Evolutionary conservation across 2,329 filamentous ascomycete species (phyloP).

Genomic region (Phyllachora maydis): DNA sequence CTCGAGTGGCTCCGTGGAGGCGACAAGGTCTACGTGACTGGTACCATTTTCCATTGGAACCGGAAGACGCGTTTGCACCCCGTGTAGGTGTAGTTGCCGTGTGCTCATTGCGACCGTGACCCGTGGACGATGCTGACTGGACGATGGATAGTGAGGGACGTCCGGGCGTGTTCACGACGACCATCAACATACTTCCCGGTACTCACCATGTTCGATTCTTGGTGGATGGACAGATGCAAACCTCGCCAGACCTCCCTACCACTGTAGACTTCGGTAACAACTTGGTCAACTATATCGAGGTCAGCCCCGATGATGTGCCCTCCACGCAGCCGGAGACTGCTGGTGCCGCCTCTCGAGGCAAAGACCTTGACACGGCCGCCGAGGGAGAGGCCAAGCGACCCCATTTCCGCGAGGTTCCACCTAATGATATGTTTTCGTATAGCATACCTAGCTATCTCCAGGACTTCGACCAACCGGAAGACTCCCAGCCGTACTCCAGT

Average conservation of each 20-base stretch:
- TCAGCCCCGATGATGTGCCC: slow-evolving; percentile 53
- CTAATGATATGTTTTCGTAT: slow-evolving; percentile 41
- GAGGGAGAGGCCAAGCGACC: slow-evolving; percentile 21
- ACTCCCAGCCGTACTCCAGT: slow-evolving; percentile 51
- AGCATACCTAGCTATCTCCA: slow-evolving; percentile 69
- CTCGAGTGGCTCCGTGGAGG: slow-evolving; percentile 73
- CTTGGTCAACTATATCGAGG: slow-evolving; percentile 94
- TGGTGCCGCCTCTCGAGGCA: slow-evolving; percentile 9
- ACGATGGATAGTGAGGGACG: slow-evolving; percentile 30
- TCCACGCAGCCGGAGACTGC: slow-evolving; percentile 11
- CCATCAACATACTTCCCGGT: slow-evolving; percentile 69
- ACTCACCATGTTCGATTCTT: slow-evolving; percentile 96
- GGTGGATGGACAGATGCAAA: slow-evolving; percentile 84
- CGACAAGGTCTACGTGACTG: slow-evolving; percentile 88
- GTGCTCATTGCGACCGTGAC: no score
- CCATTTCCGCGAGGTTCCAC: slow-evolving; percentile 33
- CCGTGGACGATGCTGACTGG: no score
- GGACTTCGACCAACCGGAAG: slow-evolving; percentile 72
- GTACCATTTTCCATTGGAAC: slow-evolving; percentile 95
- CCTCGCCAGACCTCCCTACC: slow-evolving; percentile 69
- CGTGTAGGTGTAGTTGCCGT: slow-evolving; percentile 44
- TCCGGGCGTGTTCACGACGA: slow-evolving; percentile 50
- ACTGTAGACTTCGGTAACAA: slow-evolving; percentile 97
- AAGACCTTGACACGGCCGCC: slow-evolving; percentile 10
- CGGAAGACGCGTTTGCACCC: slow-evolving; percentile 74